Evolutionary conservation across 208 protist species (phyloP), one percentile per base, ranked within the genome.

Genomic region (Endotrypanum monterogeii): DNA sequence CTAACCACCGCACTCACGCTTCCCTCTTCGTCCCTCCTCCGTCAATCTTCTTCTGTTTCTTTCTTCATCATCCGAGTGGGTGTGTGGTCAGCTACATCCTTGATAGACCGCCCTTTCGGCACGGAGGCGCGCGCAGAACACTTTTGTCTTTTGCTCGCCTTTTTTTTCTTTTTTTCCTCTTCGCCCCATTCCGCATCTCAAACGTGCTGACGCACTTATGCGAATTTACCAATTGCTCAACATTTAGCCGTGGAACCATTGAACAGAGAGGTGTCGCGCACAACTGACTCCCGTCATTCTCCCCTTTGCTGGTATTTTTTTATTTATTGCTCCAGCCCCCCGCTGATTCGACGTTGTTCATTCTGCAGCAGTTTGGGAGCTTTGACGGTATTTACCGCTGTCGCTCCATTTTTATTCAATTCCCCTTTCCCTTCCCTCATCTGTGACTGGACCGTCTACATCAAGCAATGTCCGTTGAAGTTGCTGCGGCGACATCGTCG

Each of bases 381-480:
- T 9, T 30, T 18, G 60, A 11, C 9, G 60, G 25, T 23, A n/a
- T 28, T 39, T 39, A 30, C 30, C 12, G 8, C 44, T 55, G 28
- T 57, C 57, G 35, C 9, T 35, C 50, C 5, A 16, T 69, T 16
- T 66, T n/a, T 55, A 28, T 56, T 25, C 28, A 5, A 51, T 71
- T 50, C n/a, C 32, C 14, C 56, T 7, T 44, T n/a, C n/a, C n/a
- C n/a, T n/a, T 23, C 25, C 5, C 54, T 57, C 25, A 20, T 14
- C 23, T 20, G 54, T 28, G 7, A 32, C 23, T 54, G 44, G n/a
- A 16, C 28, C 25, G 37, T 44, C 30, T 39, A 54, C 41, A 23
- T 39, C 35, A 39, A 55, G 63, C 11, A 28, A 83, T 86, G 82
- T 60, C 73, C 30, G 66, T 68, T 41, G 57, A 76, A 32, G 80